Conservation (phyloP, 768 basidiomycete species). For the Serpula lacrymans region DNA sequence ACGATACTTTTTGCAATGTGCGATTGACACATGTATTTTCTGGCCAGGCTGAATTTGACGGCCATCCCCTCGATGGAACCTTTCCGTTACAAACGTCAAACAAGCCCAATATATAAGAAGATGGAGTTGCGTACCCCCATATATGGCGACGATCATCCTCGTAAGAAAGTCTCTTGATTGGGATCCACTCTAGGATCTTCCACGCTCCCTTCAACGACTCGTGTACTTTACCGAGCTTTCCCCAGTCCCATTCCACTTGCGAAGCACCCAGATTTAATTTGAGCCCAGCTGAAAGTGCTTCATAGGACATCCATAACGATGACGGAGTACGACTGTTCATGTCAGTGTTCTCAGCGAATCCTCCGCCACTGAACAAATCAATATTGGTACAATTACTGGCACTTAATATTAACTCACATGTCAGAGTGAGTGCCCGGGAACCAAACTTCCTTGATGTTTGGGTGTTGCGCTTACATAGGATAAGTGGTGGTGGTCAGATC, state of each 20-base stretch:
- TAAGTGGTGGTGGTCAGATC: too few species aligned
- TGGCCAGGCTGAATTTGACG: constrained; percentile 25
- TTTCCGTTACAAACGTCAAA: too few species aligned
- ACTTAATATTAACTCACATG: constrained; percentile 26
- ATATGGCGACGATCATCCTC: constrained; percentile 23
- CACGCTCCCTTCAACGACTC: constrained; percentile 12
- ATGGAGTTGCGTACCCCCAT: constrained; percentile 11
- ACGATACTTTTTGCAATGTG: too few species aligned
- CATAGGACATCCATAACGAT: constrained; percentile 28
- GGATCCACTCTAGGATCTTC: constrained; percentile 22
- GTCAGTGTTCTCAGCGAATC: too few species aligned
- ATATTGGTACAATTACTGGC: neutral
- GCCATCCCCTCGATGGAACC: constrained; percentile 23
- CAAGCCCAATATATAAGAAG: too few species aligned
- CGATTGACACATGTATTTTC: constrained; percentile 28
- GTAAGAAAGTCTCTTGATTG: constrained; percentile 22
- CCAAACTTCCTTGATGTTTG: constrained; percentile 39
- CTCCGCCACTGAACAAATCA: constrained; percentile 22
- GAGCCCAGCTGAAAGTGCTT: constrained; percentile 23
- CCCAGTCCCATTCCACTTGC: constrained; percentile 24
- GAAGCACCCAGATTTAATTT: constrained; percentile 16
- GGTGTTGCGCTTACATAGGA: too few species aligned
- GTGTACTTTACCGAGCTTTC: constrained; percentile 21
- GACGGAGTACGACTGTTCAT: too few species aligned
- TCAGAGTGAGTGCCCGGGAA: constrained; percentile 39